Percentiles rank a stretch among this genome's conserved stretches.
phyloP scores from a whole-genome alignment of 345 rosid genomes.

The Acer saccharum region DNA sequence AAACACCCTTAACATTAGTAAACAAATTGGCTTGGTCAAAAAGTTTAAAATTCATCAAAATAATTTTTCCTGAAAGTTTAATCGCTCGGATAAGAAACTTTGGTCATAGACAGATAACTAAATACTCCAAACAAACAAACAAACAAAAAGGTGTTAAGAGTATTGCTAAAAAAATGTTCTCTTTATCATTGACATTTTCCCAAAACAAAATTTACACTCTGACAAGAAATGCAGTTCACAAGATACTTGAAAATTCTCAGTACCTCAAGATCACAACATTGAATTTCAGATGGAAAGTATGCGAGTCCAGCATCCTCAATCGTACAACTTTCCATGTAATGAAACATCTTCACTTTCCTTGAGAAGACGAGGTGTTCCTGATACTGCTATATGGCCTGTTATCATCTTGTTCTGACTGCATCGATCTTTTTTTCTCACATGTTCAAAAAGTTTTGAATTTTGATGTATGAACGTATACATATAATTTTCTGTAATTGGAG shows the following conservation, averaged over 20 bases:
- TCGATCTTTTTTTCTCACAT: conserved; percentile 1
- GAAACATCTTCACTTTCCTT: neutral
- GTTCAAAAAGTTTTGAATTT: conserved; percentile 13
- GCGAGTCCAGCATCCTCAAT: neutral
- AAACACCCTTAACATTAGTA: too few relatives aligned
- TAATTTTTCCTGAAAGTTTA: too few relatives aligned
- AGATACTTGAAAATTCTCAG: conserved; percentile 7
- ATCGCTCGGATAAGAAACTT: too few relatives aligned
- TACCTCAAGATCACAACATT: conserved; percentile 13
- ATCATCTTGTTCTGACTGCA: conserved; percentile 19
- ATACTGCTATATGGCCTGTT: conserved; percentile 3
- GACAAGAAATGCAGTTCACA: conserved; percentile 8
- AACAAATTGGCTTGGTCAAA: too few relatives aligned
- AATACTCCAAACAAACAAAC: too few relatives aligned
- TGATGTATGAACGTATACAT: conserved; percentile 31
- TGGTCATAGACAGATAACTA: too few relatives aligned
- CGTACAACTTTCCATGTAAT: neutral
- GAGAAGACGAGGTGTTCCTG: neutral
- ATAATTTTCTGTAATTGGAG: conserved; percentile 30
- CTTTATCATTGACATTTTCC: conserved; percentile 25
- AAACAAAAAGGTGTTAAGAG: too few relatives aligned
- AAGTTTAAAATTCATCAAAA: too few relatives aligned
- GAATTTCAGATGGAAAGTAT: neutral
- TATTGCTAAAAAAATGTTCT: neutral
- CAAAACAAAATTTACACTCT: conserved; percentile 32